A percentile compares a stretch with the other conserved stretches of the same genome.
These are phyloP conservation scores for Citrus unshiu DNA, from an alignment of 345 rosid genomes.

Conservation along the genomic window DNA sequence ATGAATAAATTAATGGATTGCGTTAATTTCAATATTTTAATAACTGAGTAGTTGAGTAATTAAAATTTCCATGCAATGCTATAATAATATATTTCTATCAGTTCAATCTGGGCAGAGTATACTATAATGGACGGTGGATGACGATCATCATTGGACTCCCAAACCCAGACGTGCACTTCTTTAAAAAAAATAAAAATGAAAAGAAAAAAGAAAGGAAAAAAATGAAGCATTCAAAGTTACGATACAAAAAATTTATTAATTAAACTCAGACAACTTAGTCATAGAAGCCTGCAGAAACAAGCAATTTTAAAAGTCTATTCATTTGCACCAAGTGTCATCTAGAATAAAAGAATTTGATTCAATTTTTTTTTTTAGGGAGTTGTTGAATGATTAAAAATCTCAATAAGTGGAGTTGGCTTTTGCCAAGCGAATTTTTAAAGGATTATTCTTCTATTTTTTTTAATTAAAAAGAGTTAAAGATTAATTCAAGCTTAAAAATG, in stretches of 20 bases:
- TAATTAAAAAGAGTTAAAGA: background rate
- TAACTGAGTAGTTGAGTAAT: background rate
- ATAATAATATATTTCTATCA: too few relatives aligned
- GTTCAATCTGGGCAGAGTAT: background rate
- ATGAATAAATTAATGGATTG: background rate
- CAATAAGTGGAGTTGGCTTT: background rate
- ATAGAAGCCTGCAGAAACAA: background rate
- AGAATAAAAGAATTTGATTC: background rate
- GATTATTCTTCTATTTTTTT: background rate
- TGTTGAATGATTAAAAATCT: background rate
- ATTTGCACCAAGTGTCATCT: background rate
- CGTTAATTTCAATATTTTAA: background rate
- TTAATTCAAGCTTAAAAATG: background rate
- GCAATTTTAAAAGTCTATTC: background rate
- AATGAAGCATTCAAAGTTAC: too few relatives aligned
- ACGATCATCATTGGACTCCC: background rate
- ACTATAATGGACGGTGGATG: background rate
- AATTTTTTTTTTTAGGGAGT: background rate
- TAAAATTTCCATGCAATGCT: background rate
- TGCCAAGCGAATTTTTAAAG: background rate
- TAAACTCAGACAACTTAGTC: background rate
- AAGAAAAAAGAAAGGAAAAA: too few relatives aligned
- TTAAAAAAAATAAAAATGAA: too few relatives aligned
- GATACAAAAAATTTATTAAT: background rate
- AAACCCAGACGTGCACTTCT: background rate